Evolutionary conservation across 192 early-diverging fungal genomes (phyloP).

Genomic region (Funneliformis geosporum): DNA sequence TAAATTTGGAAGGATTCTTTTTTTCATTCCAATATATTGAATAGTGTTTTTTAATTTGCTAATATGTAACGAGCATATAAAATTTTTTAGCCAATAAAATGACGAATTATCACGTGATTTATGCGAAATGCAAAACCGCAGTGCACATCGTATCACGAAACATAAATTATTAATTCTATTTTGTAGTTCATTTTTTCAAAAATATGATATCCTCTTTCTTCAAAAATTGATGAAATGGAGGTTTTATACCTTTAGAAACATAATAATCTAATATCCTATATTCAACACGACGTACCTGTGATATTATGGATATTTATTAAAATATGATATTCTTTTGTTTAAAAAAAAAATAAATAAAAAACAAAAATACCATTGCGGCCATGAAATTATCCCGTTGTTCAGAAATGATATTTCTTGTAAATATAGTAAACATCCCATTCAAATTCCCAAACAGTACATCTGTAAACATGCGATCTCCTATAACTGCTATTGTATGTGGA

Average conservation of each 20-base stretch:
- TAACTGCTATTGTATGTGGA: slow-evolving; percentile 64
- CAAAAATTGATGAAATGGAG: background rate
- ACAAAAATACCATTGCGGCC: slow-evolving; percentile 51
- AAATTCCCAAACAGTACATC: slow-evolving; percentile 85
- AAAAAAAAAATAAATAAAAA: no score
- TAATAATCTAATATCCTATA: background rate
- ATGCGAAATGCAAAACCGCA: no score
- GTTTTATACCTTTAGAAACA: background rate
- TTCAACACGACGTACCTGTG: background rate
- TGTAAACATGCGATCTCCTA: slow-evolving; percentile 87
- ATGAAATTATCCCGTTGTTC: slow-evolving; percentile 75
- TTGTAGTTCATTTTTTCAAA: background rate
- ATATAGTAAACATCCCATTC: slow-evolving; percentile 70
- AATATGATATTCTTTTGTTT: background rate
- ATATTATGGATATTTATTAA: background rate
- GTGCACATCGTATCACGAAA: no score
- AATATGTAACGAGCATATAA: no score
- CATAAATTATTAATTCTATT: no score
- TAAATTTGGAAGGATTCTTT: no score
- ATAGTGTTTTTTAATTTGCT: no score
- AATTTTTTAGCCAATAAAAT: no score
- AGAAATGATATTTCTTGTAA: slow-evolving; percentile 68
- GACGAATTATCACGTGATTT: no score
- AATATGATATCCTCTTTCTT: background rate
- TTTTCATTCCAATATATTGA: no score